Evolutionary conservation across 2,329 filamentous ascomycete species (phyloP), one percentile per base, ranked within the genome.

Genomic region (Reticulascus tulasneorum): DNA sequence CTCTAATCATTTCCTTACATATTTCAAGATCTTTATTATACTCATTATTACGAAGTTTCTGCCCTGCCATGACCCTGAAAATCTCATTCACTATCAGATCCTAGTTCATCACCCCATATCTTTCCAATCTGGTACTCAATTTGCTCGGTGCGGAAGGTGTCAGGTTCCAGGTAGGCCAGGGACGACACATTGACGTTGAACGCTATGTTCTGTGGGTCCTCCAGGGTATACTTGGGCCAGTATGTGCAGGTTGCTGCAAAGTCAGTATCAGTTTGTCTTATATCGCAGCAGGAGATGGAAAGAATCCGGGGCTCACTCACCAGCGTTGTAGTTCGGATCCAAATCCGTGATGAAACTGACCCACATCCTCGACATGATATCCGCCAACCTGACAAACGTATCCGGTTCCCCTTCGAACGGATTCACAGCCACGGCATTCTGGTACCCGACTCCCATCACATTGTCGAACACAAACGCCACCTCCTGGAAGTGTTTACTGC

Each of bases 301-400:
- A n/a, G n/a, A n/a, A n/a, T n/a, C n/a, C n/a, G n/a, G n/a, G n/a
- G n/a, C n/a, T n/a, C n/a, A n/a, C 19, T 53, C 29, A 21, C 28
- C 45, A 29, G 18, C 37, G 17, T 32, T 27, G 30, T n/a, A 21
- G 40, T 67, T 72, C 16, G 72, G 72, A 49, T 72, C 58, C 15
- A 63, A 50, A 28, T 56, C 58, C 31, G 64, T 55, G 33, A 74
- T 61, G 44, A 76, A 77, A 5, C 58, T 60, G 17, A 68, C 63
- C 73, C 73, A 77, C 60, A 69, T 69, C 32, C 60, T 56, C 29
- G 62, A 62, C 66, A 77, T 75, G 45, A 67, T 50, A 27, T 63
- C 52, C 12, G 69, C 65, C 16, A 77, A 54, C 36, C 50, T 46
- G 9, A 56, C 39, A 40, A 63, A 71, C 2, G 59, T 62, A 33